Conservation (phyloP, 1,284 basidiomycete genomes). For the Naganishia sp. region DNA sequence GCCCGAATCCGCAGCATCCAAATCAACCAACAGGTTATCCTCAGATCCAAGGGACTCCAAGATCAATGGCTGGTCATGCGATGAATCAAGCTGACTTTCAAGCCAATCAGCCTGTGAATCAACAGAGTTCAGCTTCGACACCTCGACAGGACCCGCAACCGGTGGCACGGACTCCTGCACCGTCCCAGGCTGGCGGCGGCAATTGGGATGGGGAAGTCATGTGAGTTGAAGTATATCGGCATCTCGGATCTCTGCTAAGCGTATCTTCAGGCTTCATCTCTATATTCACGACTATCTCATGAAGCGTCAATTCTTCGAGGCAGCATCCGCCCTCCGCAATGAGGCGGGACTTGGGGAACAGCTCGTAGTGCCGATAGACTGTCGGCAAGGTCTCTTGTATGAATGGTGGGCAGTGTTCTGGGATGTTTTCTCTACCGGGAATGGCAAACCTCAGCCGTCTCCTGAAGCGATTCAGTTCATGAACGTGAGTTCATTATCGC, state of each 20-base stretch:
- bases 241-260: neutral
- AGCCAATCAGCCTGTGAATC: too few relatives aligned
- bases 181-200: neutral
- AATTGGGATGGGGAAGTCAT: slow-evolving; percentile 43
- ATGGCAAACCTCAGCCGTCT: slow-evolving; percentile 43
- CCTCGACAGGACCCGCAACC: too few relatives aligned
- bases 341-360: slow-evolving; percentile 49
- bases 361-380: slow-evolving; percentile 47
- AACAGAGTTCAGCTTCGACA: too few relatives aligned
- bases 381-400: slow-evolving; percentile 51
- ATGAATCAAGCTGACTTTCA: too few relatives aligned
- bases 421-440: slow-evolving; percentile 53
- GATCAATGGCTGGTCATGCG: too few relatives aligned
- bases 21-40: too few relatives aligned
- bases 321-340: slow-evolving; percentile 47
- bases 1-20: too few relatives aligned
- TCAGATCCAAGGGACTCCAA: too few relatives aligned
- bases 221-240: slow-evolving; percentile 38
- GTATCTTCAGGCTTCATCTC: slow-evolving; percentile 42
- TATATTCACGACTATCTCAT: slow-evolving; percentile 52
- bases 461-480: slow-evolving; percentile 48
- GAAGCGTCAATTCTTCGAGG: slow-evolving; percentile 45
- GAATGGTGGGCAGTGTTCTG: slow-evolving; percentile 56
- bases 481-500: slow-evolving; percentile 42
- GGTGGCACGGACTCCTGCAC: too few relatives aligned